Percentiles rank a stretch among this genome's conserved stretches.
phyloP scores from a whole-genome alignment of 257 asterid genomes.

The Echium plantagineum region DNA sequence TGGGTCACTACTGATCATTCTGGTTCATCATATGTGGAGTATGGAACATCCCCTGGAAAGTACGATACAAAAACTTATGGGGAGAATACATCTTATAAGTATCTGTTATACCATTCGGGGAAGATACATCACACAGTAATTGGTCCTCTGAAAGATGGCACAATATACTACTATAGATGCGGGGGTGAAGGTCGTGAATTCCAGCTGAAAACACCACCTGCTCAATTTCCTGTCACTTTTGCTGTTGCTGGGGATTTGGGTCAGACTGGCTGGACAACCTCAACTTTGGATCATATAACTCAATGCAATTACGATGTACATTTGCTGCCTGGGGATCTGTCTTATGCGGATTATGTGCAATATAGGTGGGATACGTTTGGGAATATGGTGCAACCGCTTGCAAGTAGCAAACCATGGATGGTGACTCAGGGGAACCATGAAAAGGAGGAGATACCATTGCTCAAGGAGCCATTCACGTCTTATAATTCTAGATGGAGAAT shows the following conservation, averaged over 20 bases:
- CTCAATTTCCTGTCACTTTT: slow-evolving; percentile 70
- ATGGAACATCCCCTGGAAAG: slow-evolving; percentile 54
- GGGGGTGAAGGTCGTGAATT: slow-evolving; percentile 76
- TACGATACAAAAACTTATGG: slow-evolving; percentile 46
- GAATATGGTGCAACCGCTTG: slow-evolving; percentile 84
- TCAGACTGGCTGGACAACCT: slow-evolving; percentile 89
- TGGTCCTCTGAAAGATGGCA: slow-evolving; percentile 64
- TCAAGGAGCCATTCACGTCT: slow-evolving; percentile 45
- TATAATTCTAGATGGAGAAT: slow-evolving; percentile 95
- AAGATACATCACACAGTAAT: slow-evolving; percentile 72
- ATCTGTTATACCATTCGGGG: slow-evolving; percentile 61
- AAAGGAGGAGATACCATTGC: slow-evolving; percentile 48
- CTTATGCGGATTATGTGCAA: slow-evolving; percentile 86
- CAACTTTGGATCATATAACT: slow-evolving; percentile 66
- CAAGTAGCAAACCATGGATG: slow-evolving; percentile 98
- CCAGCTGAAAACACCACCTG: slow-evolving; percentile 79
- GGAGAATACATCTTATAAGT: slow-evolving; percentile 50
- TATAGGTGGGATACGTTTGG: slow-evolving; percentile 89
- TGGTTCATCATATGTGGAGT: slow-evolving; percentile 59
- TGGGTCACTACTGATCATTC: slow-evolving; percentile 52
- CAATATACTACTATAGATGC: slow-evolving; percentile 59
- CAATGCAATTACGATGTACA: slow-evolving; percentile 60
- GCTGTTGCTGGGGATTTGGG: slow-evolving; percentile 96
- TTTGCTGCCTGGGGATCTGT: slow-evolving; percentile 86
- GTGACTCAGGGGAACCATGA: slow-evolving; percentile 98